These are phyloP conservation scores for Ophiostoma ulmi DNA, from an alignment of 2,329 filamentous ascomycete genomes.

Conservation along the genomic window DNA sequence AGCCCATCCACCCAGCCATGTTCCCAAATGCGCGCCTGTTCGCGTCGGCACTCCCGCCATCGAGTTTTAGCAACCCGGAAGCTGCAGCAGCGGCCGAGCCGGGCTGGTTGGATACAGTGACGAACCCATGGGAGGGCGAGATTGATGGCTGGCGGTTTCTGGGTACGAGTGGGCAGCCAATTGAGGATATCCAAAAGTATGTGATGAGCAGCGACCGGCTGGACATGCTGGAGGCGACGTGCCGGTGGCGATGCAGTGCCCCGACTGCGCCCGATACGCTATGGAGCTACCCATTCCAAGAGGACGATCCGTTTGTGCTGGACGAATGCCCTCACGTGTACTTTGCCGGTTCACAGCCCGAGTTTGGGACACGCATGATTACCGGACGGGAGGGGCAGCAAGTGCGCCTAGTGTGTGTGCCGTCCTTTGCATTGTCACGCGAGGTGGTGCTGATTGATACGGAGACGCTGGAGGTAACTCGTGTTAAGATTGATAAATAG, in stretches of 20 bases:
- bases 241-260: conserved; percentile 84
- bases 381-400: conserved; percentile 61
- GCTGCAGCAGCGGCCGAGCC: conserved; percentile 15
- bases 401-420: conserved; percentile 76
- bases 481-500: conserved; percentile 50
- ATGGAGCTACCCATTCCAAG: conserved; percentile 95
- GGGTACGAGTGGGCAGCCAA: conserved; percentile 83
- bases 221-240: conserved; percentile 89
- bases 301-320: conserved; percentile 85
- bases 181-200: conserved; percentile 92
- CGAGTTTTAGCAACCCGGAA: conserved; percentile 32
- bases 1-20: conserved; percentile 88
- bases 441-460: conserved; percentile 79
- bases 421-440: conserved; percentile 71
- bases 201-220: conserved; percentile 71
- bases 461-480: conserved; percentile 75
- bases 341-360: conserved; percentile 79
- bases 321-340: conserved; percentile 82
- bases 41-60: conserved; percentile 38
- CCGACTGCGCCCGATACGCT: conserved; percentile 94
- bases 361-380: conserved; percentile 67
- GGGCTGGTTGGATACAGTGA: conserved; percentile 76
- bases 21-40: conserved; percentile 73
- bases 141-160: conserved; percentile 85
- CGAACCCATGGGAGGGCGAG: conserved; percentile 90